Evolutionary conservation across 257 asterid genomes (phyloP).

Genomic region (Craterostigma plantagineum): DNA sequence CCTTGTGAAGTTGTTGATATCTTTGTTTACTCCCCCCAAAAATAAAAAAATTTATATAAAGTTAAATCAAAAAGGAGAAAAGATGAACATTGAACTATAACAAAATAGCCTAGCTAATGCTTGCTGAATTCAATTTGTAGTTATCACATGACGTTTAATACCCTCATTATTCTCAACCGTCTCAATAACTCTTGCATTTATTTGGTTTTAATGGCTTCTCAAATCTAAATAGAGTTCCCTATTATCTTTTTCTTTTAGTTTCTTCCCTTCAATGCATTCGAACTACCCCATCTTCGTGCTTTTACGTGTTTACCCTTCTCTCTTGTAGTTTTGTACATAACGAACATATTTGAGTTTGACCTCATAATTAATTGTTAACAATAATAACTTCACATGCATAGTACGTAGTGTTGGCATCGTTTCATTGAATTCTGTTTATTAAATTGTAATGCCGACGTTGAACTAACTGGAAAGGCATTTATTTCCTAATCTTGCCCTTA

Average conservation of each 20-base stretch:
- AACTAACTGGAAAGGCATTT: slow-evolving; percentile 14
- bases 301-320: slow-evolving; percentile 22
- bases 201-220: slow-evolving; percentile 56
- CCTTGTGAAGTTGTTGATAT: neutral
- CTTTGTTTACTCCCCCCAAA: neutral
- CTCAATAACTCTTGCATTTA: slow-evolving; percentile 80
- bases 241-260: slow-evolving; percentile 30
- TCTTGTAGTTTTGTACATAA: slow-evolving; percentile 4
- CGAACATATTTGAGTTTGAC: slow-evolving; percentile 15
- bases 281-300: slow-evolving; percentile 8
- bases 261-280: slow-evolving; percentile 9
- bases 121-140: slow-evolving; percentile 43
- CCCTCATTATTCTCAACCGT: slow-evolving; percentile 72
- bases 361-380: neutral
- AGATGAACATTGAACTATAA: slow-evolving; percentile 9
- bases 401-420: slow-evolving; percentile 12
- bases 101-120: slow-evolving; percentile 9
- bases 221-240: slow-evolving; percentile 30
- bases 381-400: slow-evolving; percentile 27
- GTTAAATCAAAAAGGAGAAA: slow-evolving; percentile 1
- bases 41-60: neutral
- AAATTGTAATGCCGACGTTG: slow-evolving; percentile 14
- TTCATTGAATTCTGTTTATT: slow-evolving; percentile 11
- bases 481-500: slow-evolving; percentile 9
- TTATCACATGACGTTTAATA: slow-evolving; percentile 55